phyloP scores from a whole-genome alignment of 192 early-diverging fungal genomes.

The Dissophora globulifera region DNA sequence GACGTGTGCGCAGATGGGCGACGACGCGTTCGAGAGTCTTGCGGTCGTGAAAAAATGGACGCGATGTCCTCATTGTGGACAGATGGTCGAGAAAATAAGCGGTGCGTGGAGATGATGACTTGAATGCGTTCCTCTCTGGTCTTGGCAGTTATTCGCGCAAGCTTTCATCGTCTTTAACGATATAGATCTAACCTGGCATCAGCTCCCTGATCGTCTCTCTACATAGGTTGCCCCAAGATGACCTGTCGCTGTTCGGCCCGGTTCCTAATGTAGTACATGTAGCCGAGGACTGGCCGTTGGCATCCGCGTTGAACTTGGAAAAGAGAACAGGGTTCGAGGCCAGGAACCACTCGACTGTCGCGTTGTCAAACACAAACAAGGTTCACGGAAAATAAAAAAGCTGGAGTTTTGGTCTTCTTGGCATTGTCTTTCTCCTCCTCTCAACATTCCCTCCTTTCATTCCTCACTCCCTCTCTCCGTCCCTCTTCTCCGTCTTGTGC shows the following conservation, averaged over 20 bases:
- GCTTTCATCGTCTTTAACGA: no score
- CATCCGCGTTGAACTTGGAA: slow-evolving; percentile 1
- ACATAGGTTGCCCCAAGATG: slow-evolving; percentile 38
- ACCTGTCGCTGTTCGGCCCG: slow-evolving; percentile 23
- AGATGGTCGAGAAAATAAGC: slow-evolving; percentile 14
- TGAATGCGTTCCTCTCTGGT: no score
- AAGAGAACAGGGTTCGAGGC: no score
- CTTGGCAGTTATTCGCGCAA: no score
- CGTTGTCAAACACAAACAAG: no score
- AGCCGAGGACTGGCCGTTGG: no score
- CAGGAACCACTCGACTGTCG: no score
- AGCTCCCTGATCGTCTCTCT: no score
- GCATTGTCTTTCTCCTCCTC: background rate
- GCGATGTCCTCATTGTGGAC: slow-evolving; percentile 13
- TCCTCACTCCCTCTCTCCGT: background rate
- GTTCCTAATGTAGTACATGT: slow-evolving; percentile 20
- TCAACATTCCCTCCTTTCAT: background rate
- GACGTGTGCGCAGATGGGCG: slow-evolving; percentile 3
- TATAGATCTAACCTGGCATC: no score
- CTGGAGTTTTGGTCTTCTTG: slow-evolving; percentile 1
- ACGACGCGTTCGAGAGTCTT: slow-evolving; percentile 3
- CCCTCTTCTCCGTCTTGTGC: background rate
- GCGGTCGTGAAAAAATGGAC: slow-evolving; percentile 8
- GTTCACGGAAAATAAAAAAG: background rate
- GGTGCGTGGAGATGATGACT: no score